A percentile compares a stretch with the other conserved stretches of the same genome.
These are phyloP conservation scores for Pythium phragmitis DNA, from an alignment of 352 stramenopile species.

Conservation along the genomic window DNA sequence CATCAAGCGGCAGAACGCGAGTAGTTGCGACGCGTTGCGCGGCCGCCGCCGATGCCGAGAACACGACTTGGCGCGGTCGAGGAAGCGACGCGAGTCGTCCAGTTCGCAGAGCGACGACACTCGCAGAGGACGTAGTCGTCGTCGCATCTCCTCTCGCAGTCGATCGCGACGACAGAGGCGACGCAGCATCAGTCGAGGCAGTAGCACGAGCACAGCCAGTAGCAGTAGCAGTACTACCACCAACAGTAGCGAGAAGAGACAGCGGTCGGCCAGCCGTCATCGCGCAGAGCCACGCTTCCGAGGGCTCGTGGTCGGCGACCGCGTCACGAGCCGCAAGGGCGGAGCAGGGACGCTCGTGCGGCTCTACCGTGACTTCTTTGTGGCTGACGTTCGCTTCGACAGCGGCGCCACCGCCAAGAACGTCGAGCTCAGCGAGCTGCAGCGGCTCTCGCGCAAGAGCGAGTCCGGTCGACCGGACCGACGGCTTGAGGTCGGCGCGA, in stretches of 20 bases:
- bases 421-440: conserved; percentile 49
- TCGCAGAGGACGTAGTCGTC: not conserved
- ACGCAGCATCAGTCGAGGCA: not conserved
- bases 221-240: conserved; percentile 6
- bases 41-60: not conserved
- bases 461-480: not conserved
- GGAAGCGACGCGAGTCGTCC: not conserved
- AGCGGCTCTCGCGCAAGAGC: not conserved
- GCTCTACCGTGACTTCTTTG: conserved; percentile 64
- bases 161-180: not conserved
- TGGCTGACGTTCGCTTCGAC: conserved; percentile 70
- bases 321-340: conserved; percentile 36
- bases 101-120: conserved; percentile 2
- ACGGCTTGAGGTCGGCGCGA: conserved; percentile 27
- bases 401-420: conserved; percentile 54
- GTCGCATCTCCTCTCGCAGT: not conserved
- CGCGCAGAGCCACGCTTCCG: conserved; percentile 8
- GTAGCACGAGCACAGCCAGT: conserved; percentile 17
- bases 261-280: not conserved
- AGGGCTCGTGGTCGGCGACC: conserved; percentile 52
- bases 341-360: conserved; percentile 57
- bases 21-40: not conserved
- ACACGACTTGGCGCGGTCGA: conserved; percentile 3
- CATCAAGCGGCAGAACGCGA: not conserved
- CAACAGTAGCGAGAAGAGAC: conserved; percentile 1